A percentile compares a stretch with the other conserved stretches of the same genome.
phyloP scores from a whole-genome alignment of 2,329 filamentous ascomycete species.

The Cercospora sp. region DNA sequence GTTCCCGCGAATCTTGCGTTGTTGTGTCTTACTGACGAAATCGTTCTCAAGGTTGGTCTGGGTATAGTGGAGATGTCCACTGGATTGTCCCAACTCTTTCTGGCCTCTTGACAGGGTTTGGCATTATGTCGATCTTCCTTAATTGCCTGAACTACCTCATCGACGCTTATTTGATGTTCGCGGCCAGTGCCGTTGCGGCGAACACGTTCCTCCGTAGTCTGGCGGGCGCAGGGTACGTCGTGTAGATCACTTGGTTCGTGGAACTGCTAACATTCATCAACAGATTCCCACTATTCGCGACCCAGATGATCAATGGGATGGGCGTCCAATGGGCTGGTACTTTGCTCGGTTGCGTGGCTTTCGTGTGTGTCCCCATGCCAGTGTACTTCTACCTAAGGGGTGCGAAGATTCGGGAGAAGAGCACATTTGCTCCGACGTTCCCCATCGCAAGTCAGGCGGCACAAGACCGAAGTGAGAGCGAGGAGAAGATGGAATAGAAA shows the following conservation, averaged over 20 bases:
- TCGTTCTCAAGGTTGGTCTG: slow-evolving; percentile 47
- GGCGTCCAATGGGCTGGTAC: slow-evolving; percentile 53
- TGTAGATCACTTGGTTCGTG: neutral
- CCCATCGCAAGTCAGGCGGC: slow-evolving; percentile 23
- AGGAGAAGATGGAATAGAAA: slow-evolving; percentile 15
- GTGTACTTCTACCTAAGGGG: slow-evolving; percentile 47
- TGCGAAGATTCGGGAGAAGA: slow-evolving; percentile 45
- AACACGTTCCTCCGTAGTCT: slow-evolving; percentile 49
- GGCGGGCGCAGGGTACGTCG: slow-evolving; percentile 44
- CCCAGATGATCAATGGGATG: slow-evolving; percentile 57
- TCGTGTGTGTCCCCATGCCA: slow-evolving; percentile 47
- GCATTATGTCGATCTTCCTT: slow-evolving; percentile 46
- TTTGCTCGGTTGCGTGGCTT: slow-evolving; percentile 48
- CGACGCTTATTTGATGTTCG: slow-evolving; percentile 58
- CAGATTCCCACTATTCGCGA: slow-evolving; percentile 40
- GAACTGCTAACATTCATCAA: neutral
- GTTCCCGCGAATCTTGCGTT: neutral
- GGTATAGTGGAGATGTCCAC: slow-evolving; percentile 40
- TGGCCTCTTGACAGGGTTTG: slow-evolving; percentile 47
- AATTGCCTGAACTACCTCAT: slow-evolving; percentile 47
- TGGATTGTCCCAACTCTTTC: slow-evolving; percentile 51
- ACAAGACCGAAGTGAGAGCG: slow-evolving; percentile 19
- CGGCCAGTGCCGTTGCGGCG: slow-evolving; percentile 39
- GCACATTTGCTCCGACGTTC: slow-evolving; percentile 42
- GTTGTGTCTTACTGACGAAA: neutral